Base-by-base conservation (phyloP, 176 grass and related monocot species). In the Dactylis glomerata region DNA sequence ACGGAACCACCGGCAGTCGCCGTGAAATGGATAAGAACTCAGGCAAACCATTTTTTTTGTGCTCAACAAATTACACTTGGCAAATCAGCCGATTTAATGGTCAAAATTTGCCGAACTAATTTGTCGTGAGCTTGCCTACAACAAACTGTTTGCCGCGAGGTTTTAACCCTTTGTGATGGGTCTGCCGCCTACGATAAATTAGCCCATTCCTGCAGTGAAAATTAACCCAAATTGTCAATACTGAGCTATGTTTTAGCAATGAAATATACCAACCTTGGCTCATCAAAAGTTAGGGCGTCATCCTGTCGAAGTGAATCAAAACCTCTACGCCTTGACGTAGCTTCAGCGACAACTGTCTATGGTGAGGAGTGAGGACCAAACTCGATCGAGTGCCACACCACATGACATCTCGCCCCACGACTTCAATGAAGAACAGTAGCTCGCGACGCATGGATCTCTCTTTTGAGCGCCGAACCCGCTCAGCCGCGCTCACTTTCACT, bases 401-500 rank as follows among this genome's bases (percentile, higher is more conserved):
- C 67, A 62, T 47, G 11, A 70, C 38, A 40, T 22, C 64, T 67
- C 17, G 32, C 34, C 64, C 32, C 26, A 38, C 7, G 3, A 3
- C 65, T 61, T 63, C 19, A 80, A 72, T 62, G 41, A 28, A 10
- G 51, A 61, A 70, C 50, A 72, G 73, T 64, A 15, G 40, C 74
- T 71, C 66, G 20, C 74, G 13, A 23, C 52, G 33, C 78, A 55
- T 8, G 31, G 51, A 58, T 19, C 47, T 45, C 47, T 45, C 27
- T 57, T 66, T 75, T 67, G 66, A 37, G 68, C 22, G 82, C 76
- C 34, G 68, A 57, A 81, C 55, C 65, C 44, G 82, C 46, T 66
- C 87, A 80, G 51, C 63, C 41, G 81, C 45, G 56, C 87, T 85
- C 82, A 46, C 87, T 89, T 84, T 84, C 4, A 76, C 52, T 86